Evolutionary conservation across 805 yeast species (phyloP).

Genomic region (Barnettozyma pratensis): DNA sequence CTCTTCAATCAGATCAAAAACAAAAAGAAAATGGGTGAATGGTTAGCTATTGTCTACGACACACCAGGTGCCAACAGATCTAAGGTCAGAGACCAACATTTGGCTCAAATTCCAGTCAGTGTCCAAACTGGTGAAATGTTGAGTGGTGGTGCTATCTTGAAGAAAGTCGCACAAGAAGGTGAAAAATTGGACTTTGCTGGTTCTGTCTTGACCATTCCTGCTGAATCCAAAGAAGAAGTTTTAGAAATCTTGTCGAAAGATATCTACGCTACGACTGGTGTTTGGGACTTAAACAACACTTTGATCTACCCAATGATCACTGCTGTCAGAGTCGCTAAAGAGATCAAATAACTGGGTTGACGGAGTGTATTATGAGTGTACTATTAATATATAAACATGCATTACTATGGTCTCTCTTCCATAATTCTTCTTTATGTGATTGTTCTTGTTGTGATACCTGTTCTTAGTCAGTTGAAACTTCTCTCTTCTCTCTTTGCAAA

Average conservation of each 20-base stretch:
- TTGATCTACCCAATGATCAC: slow-evolving; percentile 51
- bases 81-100: slow-evolving; percentile 46
- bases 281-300: slow-evolving; percentile 70
- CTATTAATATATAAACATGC: not conserved
- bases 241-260: slow-evolving; percentile 60
- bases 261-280: slow-evolving; percentile 55
- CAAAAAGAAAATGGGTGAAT: slow-evolving; percentile 44
- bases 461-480: no score
- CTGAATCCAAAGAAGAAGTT: slow-evolving; percentile 62
- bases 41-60: slow-evolving; percentile 67
- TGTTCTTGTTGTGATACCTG: no score
- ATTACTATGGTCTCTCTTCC: not conserved
- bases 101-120: slow-evolving; percentile 39
- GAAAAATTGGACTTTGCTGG: slow-evolving; percentile 56
- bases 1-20: slow-evolving; percentile 3
- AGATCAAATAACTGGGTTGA: slow-evolving; percentile 2
- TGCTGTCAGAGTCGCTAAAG: slow-evolving; percentile 39
- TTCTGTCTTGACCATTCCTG: slow-evolving; percentile 56
- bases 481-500: no score
- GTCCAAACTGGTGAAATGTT: slow-evolving; percentile 41
- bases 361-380: no score
- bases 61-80: slow-evolving; percentile 52
- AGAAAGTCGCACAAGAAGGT: slow-evolving; percentile 37
- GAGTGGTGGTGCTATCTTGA: slow-evolving; percentile 48
- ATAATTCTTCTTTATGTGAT: no score